Evolutionary conservation across 805 yeast genomes (phyloP), one percentile per base, ranked within the genome.

Genomic region (Candida nanaspora): DNA sequence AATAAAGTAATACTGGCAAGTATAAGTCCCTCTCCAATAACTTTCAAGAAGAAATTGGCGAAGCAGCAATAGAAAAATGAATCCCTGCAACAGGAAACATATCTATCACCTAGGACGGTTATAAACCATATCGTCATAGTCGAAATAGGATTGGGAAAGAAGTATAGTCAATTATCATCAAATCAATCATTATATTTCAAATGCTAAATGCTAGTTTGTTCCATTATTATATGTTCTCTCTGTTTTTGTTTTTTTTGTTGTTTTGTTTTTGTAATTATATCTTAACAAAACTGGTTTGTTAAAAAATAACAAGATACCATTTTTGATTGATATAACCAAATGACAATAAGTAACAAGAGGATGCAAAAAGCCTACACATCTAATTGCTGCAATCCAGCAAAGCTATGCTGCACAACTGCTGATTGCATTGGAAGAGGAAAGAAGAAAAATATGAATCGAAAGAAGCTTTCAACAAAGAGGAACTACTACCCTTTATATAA

Each of bases 141-240:
- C 93, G 89, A 77, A 68, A 78, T 86, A 74, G 86, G 65, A 81
- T 86, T 77, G 84, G 88, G 89, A 83, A 83, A 82, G 89, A 83
- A 82, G 88, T 66, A 70, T 62, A 77, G 85, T 73, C 61, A 47
- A 22, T 40, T 53, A 45, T 60, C 65, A 60, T 60, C 65, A 60
- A 38, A 33, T 46, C 38, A 34, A 34, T 9, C 23, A 14, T 18
- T 15, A n/a, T n/a, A n/a, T n/a, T n/a, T n/a, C n/a, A n/a, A n/a
- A n/a, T n/a, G n/a, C n/a, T n/a, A n/a, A n/a, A n/a, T n/a, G n/a
- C n/a, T n/a, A n/a, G n/a, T n/a, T n/a, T n/a, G n/a, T n/a, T n/a
- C n/a, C n/a, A n/a, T n/a, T n/a, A n/a, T n/a, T n/a, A n/a, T n/a
- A n/a, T n/a, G n/a, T n/a, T n/a, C n/a, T n/a, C n/a, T n/a, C n/a